These are phyloP conservation scores for Cryptosporidium andersoni DNA, from an alignment of 169 alveolate genomes.

Conservation along the genomic window DNA sequence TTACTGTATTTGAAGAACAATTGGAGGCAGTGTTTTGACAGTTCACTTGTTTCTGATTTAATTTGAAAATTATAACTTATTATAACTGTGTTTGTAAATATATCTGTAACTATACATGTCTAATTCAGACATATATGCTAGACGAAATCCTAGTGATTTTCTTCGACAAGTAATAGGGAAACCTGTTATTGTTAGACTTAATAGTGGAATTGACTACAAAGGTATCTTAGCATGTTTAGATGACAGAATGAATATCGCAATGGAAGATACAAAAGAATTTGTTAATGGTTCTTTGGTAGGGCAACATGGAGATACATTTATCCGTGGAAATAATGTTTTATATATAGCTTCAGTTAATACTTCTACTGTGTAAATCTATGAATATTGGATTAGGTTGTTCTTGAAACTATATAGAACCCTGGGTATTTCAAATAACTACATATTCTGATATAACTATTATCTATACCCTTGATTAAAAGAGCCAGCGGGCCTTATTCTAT, in stretches of 20 bases:
- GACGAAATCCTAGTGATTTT: conserved; percentile 56
- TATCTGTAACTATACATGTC: no score
- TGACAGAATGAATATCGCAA: conserved; percentile 86
- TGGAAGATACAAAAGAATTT: conserved; percentile 84
- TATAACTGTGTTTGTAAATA: no score
- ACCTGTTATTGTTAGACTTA: conserved; percentile 57
- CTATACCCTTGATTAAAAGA: no score
- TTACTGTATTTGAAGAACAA: no score
- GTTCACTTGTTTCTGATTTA: no score
- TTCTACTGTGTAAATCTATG: not conserved
- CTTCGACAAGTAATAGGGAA: conserved; percentile 63
- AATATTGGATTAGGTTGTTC: not conserved
- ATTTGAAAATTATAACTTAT: no score
- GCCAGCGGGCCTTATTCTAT: no score
- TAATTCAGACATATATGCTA: not conserved
- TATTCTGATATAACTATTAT: no score
- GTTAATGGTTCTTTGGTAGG: conserved; percentile 80
- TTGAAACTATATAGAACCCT: conserved; percentile 52
- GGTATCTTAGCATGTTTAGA: conserved; percentile 84
- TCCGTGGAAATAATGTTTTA: conserved; percentile 86
- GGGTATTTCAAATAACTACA: no score
- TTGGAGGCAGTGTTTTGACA: no score
- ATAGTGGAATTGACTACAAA: conserved; percentile 66
- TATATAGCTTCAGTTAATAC: conserved; percentile 69
- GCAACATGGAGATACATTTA: conserved; percentile 84